Conservation (phyloP, 768 basidiomycete species). For the Auricularia sp. region DNA sequence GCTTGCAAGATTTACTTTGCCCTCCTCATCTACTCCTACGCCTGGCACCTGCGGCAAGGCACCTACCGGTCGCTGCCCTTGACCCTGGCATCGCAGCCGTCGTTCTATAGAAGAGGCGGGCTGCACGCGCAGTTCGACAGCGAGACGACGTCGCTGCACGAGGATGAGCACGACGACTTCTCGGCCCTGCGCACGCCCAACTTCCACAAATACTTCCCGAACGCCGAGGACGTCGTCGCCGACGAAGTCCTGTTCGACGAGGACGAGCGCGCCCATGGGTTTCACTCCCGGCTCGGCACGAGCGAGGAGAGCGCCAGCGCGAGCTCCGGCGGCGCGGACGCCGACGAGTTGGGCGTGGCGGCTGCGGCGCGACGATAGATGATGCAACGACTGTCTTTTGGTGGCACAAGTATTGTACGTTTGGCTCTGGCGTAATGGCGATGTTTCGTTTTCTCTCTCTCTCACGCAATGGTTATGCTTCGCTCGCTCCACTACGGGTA, state of each 20-base stretch:
- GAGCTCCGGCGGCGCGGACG: conserved; percentile 15
- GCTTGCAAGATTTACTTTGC: conserved; percentile 75
- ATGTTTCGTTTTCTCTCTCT: too few species aligned
- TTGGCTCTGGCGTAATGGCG: too few species aligned
- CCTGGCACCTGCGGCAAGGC: conserved; percentile 81
- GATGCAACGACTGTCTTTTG: too few species aligned
- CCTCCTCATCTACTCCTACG: conserved; percentile 84
- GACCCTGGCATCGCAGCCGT: conserved; percentile 4
- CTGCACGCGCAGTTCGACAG: background rate
- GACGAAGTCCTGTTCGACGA: conserved; percentile 49
- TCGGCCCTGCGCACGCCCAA: background rate
- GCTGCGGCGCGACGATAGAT: too few species aligned
- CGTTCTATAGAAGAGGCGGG: background rate
- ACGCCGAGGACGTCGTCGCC: conserved; percentile 39
- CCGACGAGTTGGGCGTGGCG: too few species aligned
- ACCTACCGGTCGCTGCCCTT: conserved; percentile 78
- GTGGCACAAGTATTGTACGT: too few species aligned
- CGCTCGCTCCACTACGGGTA: too few species aligned
- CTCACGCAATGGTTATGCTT: too few species aligned
- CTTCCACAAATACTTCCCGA: conserved; percentile 18
- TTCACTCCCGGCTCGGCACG: conserved; percentile 11
- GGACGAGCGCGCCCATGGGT: conserved; percentile 6
- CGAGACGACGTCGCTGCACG: conserved; percentile 23
- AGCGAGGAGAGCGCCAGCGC: conserved; percentile 17
- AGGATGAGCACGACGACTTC: conserved; percentile 33